phyloP scores from a whole-genome alignment of 768 basidiomycete species.

The Suillus luteus region DNA sequence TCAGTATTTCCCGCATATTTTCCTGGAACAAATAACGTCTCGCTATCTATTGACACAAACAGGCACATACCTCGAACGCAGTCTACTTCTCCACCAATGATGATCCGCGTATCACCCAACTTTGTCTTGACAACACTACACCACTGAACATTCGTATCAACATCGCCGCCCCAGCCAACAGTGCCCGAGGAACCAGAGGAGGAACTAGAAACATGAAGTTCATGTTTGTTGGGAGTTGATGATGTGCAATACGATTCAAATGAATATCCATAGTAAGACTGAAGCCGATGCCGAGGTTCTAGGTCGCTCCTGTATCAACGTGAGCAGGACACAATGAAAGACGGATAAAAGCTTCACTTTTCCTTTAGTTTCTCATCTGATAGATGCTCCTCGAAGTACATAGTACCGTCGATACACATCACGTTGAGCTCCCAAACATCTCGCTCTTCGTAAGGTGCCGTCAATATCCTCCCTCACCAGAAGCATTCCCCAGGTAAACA shows the following conservation, averaged over 20 bases:
- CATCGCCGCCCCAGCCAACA: conserved; percentile 73
- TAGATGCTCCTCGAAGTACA: conserved; percentile 76
- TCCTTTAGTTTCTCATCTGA: conserved; percentile 58
- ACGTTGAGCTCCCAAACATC: conserved; percentile 84
- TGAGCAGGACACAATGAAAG: conserved; percentile 8
- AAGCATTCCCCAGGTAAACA: conserved; percentile 22
- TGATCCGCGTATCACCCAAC: conserved; percentile 65
- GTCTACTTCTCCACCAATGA: conserved; percentile 92
- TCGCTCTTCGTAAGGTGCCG: conserved; percentile 78
- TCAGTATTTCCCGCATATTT: conserved; percentile 62
- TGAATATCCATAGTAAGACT: conserved; percentile 83
- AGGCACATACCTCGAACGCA: conserved; percentile 68
- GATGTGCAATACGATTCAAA: conserved; percentile 88
- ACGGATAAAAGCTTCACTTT: conserved; percentile 50
- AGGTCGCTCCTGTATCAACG: conserved; percentile 55
- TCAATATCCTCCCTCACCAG: conserved; percentile 67
- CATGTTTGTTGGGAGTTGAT: conserved; percentile 28
- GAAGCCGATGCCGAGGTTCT: conserved; percentile 60
- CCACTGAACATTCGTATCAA: conserved; percentile 90
- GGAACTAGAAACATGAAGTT: conserved; percentile 31
- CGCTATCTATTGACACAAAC: not conserved
- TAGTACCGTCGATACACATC: conserved; percentile 68
- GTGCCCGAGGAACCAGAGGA: conserved; percentile 32
- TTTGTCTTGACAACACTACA: conserved; percentile 88
- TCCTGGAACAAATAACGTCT: conserved; percentile 40